These are phyloP conservation scores for Cystobasidium sp. DNA, from an alignment of 1,284 basidiomycete genomes.

Conservation along the genomic window DNA sequence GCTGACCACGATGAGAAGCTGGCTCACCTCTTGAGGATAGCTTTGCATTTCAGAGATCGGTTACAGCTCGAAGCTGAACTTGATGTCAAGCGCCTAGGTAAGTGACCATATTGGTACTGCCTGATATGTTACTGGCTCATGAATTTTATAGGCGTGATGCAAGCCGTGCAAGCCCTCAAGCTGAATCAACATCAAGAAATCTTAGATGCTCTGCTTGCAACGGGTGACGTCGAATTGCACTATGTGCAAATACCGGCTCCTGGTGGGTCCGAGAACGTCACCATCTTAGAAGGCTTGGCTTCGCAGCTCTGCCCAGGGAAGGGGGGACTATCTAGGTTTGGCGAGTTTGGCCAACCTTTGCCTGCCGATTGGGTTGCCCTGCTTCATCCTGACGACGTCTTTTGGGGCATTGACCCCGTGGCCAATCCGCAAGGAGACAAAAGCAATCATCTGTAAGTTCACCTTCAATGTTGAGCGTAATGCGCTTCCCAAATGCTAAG, in stretches of 20 bases:
- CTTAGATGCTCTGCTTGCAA: neutral
- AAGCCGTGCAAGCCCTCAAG: constrained; percentile 3
- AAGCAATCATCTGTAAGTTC: neutral
- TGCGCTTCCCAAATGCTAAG: neutral
- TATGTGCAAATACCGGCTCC: neutral
- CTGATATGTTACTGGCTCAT: neutral
- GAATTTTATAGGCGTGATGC: neutral
- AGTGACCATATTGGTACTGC: neutral
- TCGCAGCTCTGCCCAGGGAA: neutral
- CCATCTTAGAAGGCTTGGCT: neutral
- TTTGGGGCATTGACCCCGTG: constrained; percentile 12
- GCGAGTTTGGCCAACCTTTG: neutral
- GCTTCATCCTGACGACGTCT: constrained; percentile 1
- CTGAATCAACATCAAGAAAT: constrained; percentile 7
- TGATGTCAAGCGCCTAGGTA: neutral
- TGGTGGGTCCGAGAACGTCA: neutral
- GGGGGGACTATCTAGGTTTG: neutral
- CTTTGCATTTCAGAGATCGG: neutral
- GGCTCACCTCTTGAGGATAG: constrained; percentile 3
- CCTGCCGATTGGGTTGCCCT: constrained; percentile 2
- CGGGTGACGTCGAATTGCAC: neutral
- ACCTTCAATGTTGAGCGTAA: no score
- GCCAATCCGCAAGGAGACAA: neutral
- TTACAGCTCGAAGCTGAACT: neutral
- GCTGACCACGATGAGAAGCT: constrained; percentile 13